These are phyloP conservation scores for Teunomyces kruisii DNA, from an alignment of 805 yeast genomes.

Conservation along the genomic window DNA sequence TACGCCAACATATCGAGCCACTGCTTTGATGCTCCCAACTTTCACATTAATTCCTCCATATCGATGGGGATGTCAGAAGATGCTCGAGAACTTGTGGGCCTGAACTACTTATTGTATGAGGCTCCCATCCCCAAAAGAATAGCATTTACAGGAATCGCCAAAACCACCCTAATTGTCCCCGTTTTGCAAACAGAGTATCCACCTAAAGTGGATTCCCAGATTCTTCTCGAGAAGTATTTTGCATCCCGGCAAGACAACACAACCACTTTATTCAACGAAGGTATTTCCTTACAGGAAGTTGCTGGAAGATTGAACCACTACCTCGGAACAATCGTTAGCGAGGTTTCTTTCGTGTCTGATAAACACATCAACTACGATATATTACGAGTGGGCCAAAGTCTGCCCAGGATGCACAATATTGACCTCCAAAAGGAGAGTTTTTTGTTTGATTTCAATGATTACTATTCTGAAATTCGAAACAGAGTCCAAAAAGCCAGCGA, in stretches of 20 bases:
- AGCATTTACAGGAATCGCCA: constrained; percentile 26
- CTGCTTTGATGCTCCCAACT: constrained; percentile 13
- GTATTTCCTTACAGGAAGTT: background rate
- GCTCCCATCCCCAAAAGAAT: constrained; percentile 31
- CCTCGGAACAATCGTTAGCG: background rate
- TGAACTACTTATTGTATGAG: constrained; percentile 27
- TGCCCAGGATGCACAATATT: background rate
- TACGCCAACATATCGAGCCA: background rate
- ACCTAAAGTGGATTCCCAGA: background rate
- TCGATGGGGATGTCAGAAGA: constrained; percentile 23
- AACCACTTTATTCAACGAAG: background rate
- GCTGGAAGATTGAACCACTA: background rate
- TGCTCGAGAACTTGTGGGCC: constrained; percentile 33
- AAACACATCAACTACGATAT: constrained; percentile 1
- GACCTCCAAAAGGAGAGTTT: background rate
- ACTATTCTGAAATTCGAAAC: background rate
- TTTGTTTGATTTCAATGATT: background rate
- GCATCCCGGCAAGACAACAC: background rate
- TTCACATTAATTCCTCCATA: constrained; percentile 21
- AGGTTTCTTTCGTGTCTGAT: background rate
- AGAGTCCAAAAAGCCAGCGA: background rate
- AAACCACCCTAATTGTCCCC: constrained; percentile 24
- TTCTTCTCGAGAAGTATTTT: background rate
- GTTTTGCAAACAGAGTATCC: constrained; percentile 5
- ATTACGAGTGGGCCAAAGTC: background rate